phyloP scores from a whole-genome alignment of 2,329 filamentous ascomycete genomes.

The Drechmeria coniospora region DNA sequence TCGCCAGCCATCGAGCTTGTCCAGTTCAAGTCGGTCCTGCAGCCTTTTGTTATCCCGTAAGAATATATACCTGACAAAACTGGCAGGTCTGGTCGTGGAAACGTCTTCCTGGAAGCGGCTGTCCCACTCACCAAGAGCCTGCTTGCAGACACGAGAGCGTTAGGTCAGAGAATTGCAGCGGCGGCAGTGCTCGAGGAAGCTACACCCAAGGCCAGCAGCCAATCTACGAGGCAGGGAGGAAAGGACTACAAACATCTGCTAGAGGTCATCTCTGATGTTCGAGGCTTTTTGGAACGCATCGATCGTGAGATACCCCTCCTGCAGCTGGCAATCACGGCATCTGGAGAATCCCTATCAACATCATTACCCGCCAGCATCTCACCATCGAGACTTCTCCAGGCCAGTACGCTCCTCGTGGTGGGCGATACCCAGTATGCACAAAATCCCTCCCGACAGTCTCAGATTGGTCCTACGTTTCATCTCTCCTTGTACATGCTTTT shows the following conservation, averaged over 20 bases:
- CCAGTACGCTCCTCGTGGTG: conserved; percentile 77
- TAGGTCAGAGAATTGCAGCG: conserved; percentile 60
- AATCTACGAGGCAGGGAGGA: conserved; percentile 16
- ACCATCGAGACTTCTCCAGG: conserved; percentile 78
- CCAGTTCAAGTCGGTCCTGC: conserved; percentile 55
- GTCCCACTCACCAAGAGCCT: conserved; percentile 70
- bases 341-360: conserved; percentile 72
- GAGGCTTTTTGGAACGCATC: conserved; percentile 57
- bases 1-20: conserved; percentile 86
- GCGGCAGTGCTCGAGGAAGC: conserved; percentile 49
- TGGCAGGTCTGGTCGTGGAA: conserved; percentile 34
- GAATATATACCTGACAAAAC: background rate
- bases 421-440: conserved; percentile 72
- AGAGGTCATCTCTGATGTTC: conserved; percentile 60
- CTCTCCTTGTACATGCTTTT: conserved; percentile 95
- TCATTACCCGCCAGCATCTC: conserved; percentile 71
- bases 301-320: conserved; percentile 85
- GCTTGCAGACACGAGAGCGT: conserved; percentile 64
- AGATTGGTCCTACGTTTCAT: conserved; percentile 76
- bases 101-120: conserved; percentile 60
- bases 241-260: conserved; percentile 45
- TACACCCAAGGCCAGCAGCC: conserved; percentile 21
- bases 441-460: conserved; percentile 46
- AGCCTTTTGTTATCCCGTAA: conserved; percentile 1
- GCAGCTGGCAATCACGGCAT: conserved; percentile 86